Base-by-base conservation (phyloP, 805 yeast species). In the Maudiozyma bulderi region DNA sequence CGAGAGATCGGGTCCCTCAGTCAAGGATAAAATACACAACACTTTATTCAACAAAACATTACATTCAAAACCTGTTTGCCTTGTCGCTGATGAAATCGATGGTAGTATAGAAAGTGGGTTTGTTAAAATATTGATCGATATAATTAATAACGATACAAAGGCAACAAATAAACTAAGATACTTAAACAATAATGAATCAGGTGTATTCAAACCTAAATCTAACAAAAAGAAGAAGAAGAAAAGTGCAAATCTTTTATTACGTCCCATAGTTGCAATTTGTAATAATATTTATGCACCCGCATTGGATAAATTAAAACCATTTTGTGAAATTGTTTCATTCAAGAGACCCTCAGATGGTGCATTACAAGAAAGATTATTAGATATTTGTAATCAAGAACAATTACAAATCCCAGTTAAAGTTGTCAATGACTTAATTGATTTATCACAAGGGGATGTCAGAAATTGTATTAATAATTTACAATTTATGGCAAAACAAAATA, bases 231-330 rank as follows among this genome's bases (percentile, higher is more conserved):
- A 57, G 26, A 66, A 61, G 38, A 67, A 69, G 47, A 69, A 65
- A 46, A 67, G 61, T 44, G 64, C 70, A 9, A 70, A 67, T 35
- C 66, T 81, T 5, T 64, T 93, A 41, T 71, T 74, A 57, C 74
- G 98, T 55, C 98, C 98, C 1, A 87, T 93, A 15, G 86, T 91
- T 47, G 90, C 95, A 40, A 79, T 93, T 49, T 95, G 97, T 62
- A 93, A 91, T 60, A 95, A 93, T 59, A 73, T 86, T 1, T 89
- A 86, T 63, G 77, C 86, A 0, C 77, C 81, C 3, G 78, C 86
- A 1, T 70, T 91, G 66, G 95, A 87, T 47, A 80, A 78, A 49
- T 69, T 91, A 52, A 78, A 91, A 52, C 83, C 84, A 0, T 68
- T 74, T 51, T 80, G 91, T 53, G 96, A 91, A 57, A 72, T 86